Base-by-base conservation (phyloP, 225 moss, liverwort and hornwort species). In the Pseudoscleropodium purum region DNA sequence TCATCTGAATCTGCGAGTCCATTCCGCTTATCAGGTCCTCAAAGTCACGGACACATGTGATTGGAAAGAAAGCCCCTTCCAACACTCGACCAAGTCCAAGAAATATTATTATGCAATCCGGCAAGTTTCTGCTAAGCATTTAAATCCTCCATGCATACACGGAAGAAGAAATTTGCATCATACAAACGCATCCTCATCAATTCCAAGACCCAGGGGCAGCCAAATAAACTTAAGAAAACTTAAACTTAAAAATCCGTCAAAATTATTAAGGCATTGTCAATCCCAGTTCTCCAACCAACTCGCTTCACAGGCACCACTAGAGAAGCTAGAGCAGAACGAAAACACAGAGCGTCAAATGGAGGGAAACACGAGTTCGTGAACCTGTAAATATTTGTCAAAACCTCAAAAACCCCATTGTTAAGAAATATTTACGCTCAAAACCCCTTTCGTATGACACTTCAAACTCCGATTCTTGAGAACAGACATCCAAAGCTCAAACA, bases 1-100 rank as follows among this genome's bases (percentile, higher is more conserved):
- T 91, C 83, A 85, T 90, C 92, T 87, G 85, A 68, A 91, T 84
- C 93, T 93, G 91, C 68, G 82, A 73, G 77, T 31, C 68, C 90
- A 74, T n/a, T 72, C 81, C 64, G 34, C 56, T 78, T 47, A 85
- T 93, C 89, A 93, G 85, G 63, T 83, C 43, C 77, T 87, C 77
- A 72, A 84, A 56, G 72, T 69, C 72, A 68, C 82, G 39, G 52
- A 57, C 66, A 60, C 62, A 70, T 26, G 41, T 43, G 43, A 91
- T 75, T 70, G 27, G 17, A 87, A 64, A 25, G 82, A 61, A 77
- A 87, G 54, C 13, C 75, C 59, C 67, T 91, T 33, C 80, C n/a
- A 86, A 52, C 69, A 79, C 45, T 79, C 45, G 39, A 83, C 26
- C 59, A 90, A 67, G 31, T 84, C 24, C 62, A 78, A 79, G 65